phyloP scores from a whole-genome alignment of 768 basidiomycete genomes.

The Leucocoprinus birnbaumii region DNA sequence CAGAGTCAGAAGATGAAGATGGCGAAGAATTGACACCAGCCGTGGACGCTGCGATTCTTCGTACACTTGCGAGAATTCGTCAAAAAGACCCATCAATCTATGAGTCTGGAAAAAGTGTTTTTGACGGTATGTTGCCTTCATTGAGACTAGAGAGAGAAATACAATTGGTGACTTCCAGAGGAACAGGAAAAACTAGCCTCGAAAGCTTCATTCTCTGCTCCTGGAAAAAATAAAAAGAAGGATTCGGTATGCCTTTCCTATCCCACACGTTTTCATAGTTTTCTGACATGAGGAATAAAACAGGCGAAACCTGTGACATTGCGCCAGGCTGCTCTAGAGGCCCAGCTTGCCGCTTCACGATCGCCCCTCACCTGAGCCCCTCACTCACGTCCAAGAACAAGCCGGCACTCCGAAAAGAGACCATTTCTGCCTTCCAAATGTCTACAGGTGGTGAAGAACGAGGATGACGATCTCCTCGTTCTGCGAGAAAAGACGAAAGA shows the following conservation, averaged over 20 bases:
- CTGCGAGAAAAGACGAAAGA: constrained; percentile 77
- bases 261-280: neutral
- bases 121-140: constrained; percentile 56
- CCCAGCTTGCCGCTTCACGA: constrained; percentile 52
- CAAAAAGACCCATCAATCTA: constrained; percentile 86
- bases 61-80: constrained; percentile 84
- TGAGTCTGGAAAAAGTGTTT: constrained; percentile 62
- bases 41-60: constrained; percentile 90
- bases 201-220: constrained; percentile 18
- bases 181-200: constrained; percentile 50
- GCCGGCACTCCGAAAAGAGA: constrained; percentile 70
- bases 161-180: constrained; percentile 39
- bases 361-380: constrained; percentile 45
- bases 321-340: constrained; percentile 68
- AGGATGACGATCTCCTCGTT: constrained; percentile 62
- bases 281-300: no score
- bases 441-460: constrained; percentile 33
- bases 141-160: neutral
- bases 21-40: constrained; percentile 93
- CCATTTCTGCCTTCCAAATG: constrained; percentile 87
- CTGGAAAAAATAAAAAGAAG: constrained; percentile 35
- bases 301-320: constrained; percentile 74
- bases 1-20: constrained; percentile 89
- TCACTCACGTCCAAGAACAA: constrained; percentile 83
- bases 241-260: constrained; percentile 9